Evolutionary conservation across 257 asterid species (phyloP), one percentile per base, ranked within the genome.

Genomic region (Solanum neorickii): DNA sequence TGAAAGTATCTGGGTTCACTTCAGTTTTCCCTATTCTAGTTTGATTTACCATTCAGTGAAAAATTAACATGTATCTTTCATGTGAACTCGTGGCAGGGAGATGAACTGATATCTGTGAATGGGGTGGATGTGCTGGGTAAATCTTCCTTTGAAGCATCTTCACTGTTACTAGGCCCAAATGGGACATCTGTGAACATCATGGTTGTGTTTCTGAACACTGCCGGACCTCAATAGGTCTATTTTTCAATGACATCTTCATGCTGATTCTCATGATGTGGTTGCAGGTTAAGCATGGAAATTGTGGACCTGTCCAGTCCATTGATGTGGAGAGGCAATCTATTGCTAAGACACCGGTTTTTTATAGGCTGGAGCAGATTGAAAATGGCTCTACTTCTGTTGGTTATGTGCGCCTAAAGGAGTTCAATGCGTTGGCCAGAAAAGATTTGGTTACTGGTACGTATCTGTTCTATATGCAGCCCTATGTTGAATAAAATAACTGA

Each of bases 351-450:
- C 99, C 99, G 33, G 98, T 97, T 78, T 97, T 93, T 93, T 97
- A 97, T 90, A 91, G 96, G 47, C 86, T 94, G 93, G 98, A 95
- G 90, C 98, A 93, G 89, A 93, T 89, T 33, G 95, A 91, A 86
- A 92, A 91, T 90, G 91, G 93, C 73, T 84, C 93, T 46, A 86
- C 80, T 89, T 90, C 94, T 88, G 96, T 95, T 87, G 99, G 99
- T 89, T 97, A 97, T 91, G 97, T 97, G 82, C 99, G 95, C 87
- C 91, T 97, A n/a, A 97, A 94, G 93, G 99, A 97, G 91, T 97
- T 97, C 93, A 97, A 97, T 92, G 99, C 99, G 39, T 89, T 97
- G 95, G 99, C 99, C 59, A 94, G 94, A 94, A 97, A 95, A 89
- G 98, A 97, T 90, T 90, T 97, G 89, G 96, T 94, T 87, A 94